These are phyloP conservation scores for Xylaria sp. DNA, from an alignment of 2,329 filamentous ascomycete genomes.

Conservation along the genomic window DNA sequence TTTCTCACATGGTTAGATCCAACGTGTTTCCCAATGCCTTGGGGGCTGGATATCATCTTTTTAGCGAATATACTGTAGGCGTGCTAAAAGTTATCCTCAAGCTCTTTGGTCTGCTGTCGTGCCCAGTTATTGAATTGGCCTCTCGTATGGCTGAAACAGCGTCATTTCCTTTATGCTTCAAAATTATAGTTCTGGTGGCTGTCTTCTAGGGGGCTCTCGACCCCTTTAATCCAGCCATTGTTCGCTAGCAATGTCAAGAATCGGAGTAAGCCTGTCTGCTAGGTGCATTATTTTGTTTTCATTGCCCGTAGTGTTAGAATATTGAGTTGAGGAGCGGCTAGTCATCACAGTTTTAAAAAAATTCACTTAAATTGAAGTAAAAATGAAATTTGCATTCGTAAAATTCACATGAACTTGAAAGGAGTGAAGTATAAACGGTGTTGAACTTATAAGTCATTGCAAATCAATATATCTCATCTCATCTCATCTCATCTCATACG, in stretches of 20 bases:
- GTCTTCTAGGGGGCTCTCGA: background rate
- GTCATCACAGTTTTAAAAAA: no score
- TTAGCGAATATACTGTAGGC: no score
- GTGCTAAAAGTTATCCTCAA: no score
- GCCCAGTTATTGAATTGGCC: no score
- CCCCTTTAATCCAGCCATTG: background rate
- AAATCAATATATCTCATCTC: constrained; percentile 2
- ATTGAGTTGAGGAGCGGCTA: background rate
- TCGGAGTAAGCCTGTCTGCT: background rate
- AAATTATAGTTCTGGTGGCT: background rate
- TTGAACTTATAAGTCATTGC: background rate
- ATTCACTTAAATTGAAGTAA: background rate
- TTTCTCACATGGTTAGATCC: no score
- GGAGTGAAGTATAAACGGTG: background rate
- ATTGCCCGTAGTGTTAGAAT: background rate
- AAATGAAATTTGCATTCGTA: background rate
- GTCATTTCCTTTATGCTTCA: no score
- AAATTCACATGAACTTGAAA: background rate
- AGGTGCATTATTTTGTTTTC: background rate
- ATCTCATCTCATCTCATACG: no score
- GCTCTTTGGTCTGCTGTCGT: no score
- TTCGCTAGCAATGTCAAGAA: background rate
- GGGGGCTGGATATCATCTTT: no score
- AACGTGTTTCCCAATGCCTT: no score
- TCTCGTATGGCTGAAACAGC: no score